Percentiles rank a stretch among this genome's conserved stretches.
These are phyloP conservation scores for Petrea volubilis DNA, from an alignment of 257 asterid genomes.

Conservation along the genomic window DNA sequence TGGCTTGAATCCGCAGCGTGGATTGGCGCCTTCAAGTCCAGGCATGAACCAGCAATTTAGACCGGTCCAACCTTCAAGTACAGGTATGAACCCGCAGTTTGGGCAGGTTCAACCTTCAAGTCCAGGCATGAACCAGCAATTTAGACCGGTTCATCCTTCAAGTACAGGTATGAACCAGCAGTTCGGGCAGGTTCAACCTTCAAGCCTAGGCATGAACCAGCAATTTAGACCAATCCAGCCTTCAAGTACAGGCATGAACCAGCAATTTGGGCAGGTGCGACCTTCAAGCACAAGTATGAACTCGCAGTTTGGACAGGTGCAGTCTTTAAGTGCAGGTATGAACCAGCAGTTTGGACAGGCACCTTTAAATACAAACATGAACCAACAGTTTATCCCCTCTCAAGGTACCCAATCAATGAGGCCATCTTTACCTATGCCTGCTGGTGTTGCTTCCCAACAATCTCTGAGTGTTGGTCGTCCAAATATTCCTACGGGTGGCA, in stretches of 20 bases:
- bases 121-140: slow-evolving; percentile 44
- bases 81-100: slow-evolving; percentile 61
- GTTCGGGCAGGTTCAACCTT: slow-evolving; percentile 34
- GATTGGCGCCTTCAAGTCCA: neutral
- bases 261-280: slow-evolving; percentile 35
- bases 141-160: slow-evolving; percentile 43
- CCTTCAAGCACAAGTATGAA: slow-evolving; percentile 32
- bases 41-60: neutral
- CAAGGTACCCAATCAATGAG: slow-evolving; percentile 55
- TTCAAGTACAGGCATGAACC: slow-evolving; percentile 46
- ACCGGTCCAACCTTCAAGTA: slow-evolving; percentile 32
- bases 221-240: slow-evolving; percentile 52
- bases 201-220: slow-evolving; percentile 39
- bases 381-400: slow-evolving; percentile 62
- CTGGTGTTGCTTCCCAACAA: slow-evolving; percentile 50
- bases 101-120: slow-evolving; percentile 31
- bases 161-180: slow-evolving; percentile 60
- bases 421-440: slow-evolving; percentile 48
- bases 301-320: slow-evolving; percentile 46
- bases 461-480: slow-evolving; percentile 46
- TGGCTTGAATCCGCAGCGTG: slow-evolving; percentile 57
- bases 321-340: slow-evolving; percentile 40
- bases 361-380: slow-evolving; percentile 48
- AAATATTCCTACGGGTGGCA: slow-evolving; percentile 41
- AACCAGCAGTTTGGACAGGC: slow-evolving; percentile 48